phyloP scores from a whole-genome alignment of 2,329 filamentous ascomycete species.

The Calycina herbarum region DNA sequence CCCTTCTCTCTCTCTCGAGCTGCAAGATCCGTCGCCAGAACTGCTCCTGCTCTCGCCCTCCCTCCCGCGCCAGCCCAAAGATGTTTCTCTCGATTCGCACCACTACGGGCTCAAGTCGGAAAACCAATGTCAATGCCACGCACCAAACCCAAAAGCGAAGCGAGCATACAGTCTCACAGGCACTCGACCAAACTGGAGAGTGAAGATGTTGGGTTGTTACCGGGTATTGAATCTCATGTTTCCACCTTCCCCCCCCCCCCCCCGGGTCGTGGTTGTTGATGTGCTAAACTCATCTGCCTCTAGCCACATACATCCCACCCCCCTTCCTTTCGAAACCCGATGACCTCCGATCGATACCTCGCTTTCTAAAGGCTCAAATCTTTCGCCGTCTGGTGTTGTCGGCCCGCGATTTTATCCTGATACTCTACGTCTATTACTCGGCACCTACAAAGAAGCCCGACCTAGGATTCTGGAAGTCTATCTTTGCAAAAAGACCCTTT shows the following conservation, averaged over 20 bases:
- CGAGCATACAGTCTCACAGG: background rate
- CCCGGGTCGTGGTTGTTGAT: background rate
- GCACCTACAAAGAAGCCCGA: background rate
- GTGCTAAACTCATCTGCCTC: background rate
- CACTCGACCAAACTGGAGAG: background rate
- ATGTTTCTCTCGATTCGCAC: slow-evolving; percentile 13
- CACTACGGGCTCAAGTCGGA: slow-evolving; percentile 6
- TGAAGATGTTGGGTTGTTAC: slow-evolving; percentile 27
- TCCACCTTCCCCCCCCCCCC: background rate
- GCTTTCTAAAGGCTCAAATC: slow-evolving; percentile 26
- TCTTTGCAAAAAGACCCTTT: background rate
- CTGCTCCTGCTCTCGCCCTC: background rate
- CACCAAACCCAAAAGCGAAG: slow-evolving; percentile 13
- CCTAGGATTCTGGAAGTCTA: background rate
- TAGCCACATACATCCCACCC: slow-evolving; percentile 31
- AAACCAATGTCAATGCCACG: slow-evolving; percentile 5
- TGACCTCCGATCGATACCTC: background rate
- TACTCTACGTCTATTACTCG: slow-evolving; percentile 17
- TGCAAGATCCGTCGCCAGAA: background rate
- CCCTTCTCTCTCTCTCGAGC: slow-evolving; percentile 20
- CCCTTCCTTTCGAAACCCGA: background rate
- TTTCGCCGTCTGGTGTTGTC: slow-evolving; percentile 29
- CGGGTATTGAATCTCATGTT: slow-evolving; percentile 21
- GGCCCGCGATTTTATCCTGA: slow-evolving; percentile 25
- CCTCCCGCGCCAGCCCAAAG: background rate